Percentiles rank a stretch among this genome's conserved stretches.
These are phyloP conservation scores for Phyllosticta citribraziliensis DNA, from an alignment of 2,329 filamentous ascomycete genomes.

Conservation along the genomic window DNA sequence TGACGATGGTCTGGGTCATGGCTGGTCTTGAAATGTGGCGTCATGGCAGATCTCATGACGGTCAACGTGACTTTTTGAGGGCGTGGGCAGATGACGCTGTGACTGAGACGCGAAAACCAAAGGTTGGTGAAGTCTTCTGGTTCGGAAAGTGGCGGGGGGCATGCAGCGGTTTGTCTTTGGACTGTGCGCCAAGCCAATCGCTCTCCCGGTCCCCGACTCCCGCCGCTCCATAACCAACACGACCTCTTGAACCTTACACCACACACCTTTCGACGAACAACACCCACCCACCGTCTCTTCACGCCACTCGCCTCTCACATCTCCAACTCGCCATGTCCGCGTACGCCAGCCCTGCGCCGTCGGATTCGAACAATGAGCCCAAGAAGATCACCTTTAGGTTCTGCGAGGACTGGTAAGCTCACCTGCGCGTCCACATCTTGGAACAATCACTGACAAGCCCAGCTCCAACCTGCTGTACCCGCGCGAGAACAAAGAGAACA, in stretches of 20 bases:
- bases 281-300: background rate
- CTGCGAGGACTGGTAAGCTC: conserved; percentile 78
- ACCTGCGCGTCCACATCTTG: background rate
- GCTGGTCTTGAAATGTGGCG: background rate
- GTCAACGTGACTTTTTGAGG: background rate
- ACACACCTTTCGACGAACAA: background rate
- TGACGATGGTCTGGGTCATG: background rate
- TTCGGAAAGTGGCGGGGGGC: background rate
- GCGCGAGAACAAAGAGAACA: conserved; percentile 77
- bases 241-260: background rate
- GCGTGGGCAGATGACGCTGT: background rate
- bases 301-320: background rate
- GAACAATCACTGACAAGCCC: conserved; percentile 7
- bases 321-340: conserved; percentile 1
- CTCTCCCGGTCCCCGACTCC: background rate
- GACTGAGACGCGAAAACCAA: background rate
- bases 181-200: background rate
- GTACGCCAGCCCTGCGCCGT: conserved; percentile 18
- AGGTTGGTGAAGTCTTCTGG: background rate
- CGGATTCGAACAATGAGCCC: conserved; percentile 27
- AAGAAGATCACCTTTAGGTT: conserved; percentile 93
- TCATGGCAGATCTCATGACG: background rate
- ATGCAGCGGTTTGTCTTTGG: background rate
- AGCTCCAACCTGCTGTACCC: conserved; percentile 97
- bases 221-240: background rate